Base-by-base conservation (phyloP, 805 yeast species). In the Candida rishiriensis region DNA sequence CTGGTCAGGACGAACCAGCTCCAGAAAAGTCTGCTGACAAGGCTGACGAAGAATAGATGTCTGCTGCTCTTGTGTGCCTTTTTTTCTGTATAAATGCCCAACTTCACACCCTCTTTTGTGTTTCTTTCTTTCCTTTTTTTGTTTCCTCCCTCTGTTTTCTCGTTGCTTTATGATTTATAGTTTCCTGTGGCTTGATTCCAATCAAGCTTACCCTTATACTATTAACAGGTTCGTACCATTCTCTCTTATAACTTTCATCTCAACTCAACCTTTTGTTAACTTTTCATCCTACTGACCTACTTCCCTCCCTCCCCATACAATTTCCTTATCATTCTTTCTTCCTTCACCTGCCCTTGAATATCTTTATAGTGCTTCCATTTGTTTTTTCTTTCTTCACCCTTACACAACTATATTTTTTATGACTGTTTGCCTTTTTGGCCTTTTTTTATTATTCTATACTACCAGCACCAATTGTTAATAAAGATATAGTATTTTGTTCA, bases 1-100 rank as follows among this genome's bases (percentile, higher is more conserved):
- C 89, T 50, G 81, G 79, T 52, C 81, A 75, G 60, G 81, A 79
- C 46, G 84, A 78, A 52, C 66, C 72, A 52, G 65, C 62, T 39
- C 60, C 63, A 42, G 70, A 64, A 50, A 65, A 66, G 49, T 37
- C 59, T 40, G 55, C 58, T 43, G 61, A 54, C 34, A 60, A 64
- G 54, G 55, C 61, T 36, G 57, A 54, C 34, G 62, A 57, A 44
- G 57, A 58, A 55, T 57, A 54, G 52, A 49, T 48, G 33, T 13
- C 33, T 30, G 33, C 33, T 30, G 33, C 33, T 30, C 33, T 48
- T 48, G 51, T 48, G 47, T 39, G 40, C 46, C 43, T 35, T 38
- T 45, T 44, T 44, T 48, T 52, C 54, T 54, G 54, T 51, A 53
- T 51, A 51, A 51, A 53, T 49, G 54, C 46, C 7, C 26, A 21